Evolutionary conservation across 495 filamentous ascomycete genomes (phyloP), one percentile per base, ranked within the genome.

Genomic region (Rhypophila decipiens): DNA sequence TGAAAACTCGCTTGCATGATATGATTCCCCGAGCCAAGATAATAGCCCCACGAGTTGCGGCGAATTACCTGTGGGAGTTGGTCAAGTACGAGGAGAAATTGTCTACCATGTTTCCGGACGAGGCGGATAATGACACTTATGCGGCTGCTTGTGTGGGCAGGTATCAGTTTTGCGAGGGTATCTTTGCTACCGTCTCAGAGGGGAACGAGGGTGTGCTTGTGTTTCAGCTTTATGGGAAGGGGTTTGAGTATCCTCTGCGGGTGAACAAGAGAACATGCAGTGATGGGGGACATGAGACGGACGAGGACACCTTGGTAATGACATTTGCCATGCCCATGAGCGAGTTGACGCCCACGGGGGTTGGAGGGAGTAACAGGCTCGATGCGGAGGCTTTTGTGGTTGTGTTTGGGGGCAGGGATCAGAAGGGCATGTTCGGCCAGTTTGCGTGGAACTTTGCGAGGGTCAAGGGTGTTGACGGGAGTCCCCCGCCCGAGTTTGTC

Each of bases 321-420:
- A 46, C 46, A 0, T 42, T 56, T 33, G 50, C 53, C 15, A 42
- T 40, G 17, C 42, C 44, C 7, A 56, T 56, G 53, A 4, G 3
- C 1, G 53, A 56, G 10, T 17, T 53, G 5, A 15, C 45, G 17
- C 29, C 37, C 2, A 40, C 23, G 5, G 53, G 53, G 1, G 50
- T 56, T 5, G 53, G 53, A 3, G 53, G 53, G 0, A 50, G 38
- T 1, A 56, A 56, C 29, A 21, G 50, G 2, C 23, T 56, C 10
- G 15, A 42, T 4, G 22, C 44, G 2, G 3, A 35, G 1, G 46
- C 49, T 2, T 56, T 49, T 21, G 40, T 29, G 15, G 21, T 56
- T 4, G 22, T 23, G 17, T 56, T 56, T 36, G 34, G 20, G 23
- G 9, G 31, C 2, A 12, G 12, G 3, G 5, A 35, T 5, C 12